A percentile compares a stretch with the other conserved stretches of the same genome.
Evolutionary conservation across 2,329 filamentous ascomycete genomes (phyloP).

Genomic region (Xylaria multiplex): DNA sequence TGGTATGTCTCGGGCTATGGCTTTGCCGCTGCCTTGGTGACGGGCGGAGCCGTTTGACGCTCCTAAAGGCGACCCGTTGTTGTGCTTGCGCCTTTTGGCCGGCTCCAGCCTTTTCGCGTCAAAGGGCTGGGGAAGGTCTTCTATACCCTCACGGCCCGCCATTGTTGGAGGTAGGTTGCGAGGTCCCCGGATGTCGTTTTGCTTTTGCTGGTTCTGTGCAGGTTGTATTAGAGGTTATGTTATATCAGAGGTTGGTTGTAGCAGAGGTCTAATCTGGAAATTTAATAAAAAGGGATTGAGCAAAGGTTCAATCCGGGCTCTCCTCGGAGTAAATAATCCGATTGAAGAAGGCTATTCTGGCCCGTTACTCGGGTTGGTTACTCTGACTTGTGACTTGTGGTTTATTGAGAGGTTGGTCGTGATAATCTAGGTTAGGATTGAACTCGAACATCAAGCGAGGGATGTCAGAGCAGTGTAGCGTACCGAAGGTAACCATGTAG

Average conservation of each 20-base stretch:
- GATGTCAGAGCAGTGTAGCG: no score
- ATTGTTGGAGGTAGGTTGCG: conserved; percentile 42
- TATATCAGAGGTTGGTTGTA: no score
- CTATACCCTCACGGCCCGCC: conserved; percentile 47
- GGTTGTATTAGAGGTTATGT: background rate
- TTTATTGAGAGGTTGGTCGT: no score
- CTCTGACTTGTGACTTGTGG: no score
- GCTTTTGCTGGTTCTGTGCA: background rate
- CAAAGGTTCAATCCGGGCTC: background rate
- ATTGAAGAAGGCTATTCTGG: no score
- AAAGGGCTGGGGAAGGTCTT: conserved; percentile 54
- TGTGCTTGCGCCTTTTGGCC: conserved; percentile 55
- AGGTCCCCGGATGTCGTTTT: background rate
- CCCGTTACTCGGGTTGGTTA: no score
- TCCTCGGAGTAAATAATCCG: no score
- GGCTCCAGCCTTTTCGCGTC: conserved; percentile 55
- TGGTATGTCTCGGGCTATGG: conserved; percentile 37
- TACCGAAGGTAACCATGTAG: no score
- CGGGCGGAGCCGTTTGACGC: conserved; percentile 47
- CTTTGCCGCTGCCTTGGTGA: background rate
- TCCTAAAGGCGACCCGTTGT: conserved; percentile 47
- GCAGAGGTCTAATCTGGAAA: no score
- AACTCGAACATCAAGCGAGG: no score
- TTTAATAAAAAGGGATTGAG: background rate
- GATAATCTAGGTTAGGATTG: no score